Base-by-base conservation (phyloP, 345 rosid species). In the Eutrema japonicum region DNA sequence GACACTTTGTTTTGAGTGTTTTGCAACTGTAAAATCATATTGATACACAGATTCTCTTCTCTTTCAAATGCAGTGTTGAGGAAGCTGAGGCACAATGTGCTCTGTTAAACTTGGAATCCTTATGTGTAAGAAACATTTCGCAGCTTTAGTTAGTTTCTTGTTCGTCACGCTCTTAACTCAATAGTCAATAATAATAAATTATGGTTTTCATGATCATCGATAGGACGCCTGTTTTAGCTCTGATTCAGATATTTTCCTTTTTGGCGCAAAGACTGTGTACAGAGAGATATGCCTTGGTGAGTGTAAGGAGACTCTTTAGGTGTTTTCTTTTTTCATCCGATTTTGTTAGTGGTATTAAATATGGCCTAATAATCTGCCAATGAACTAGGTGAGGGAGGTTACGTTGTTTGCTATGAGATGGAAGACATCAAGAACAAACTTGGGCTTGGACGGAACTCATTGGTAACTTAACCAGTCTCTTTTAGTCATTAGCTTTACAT, bases 151-250 rank as follows among this genome's bases (percentile, higher is more conserved):
- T 51, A 53, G 45, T 18, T 77, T 58, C 50, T 43, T 68, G 53
- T 64, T 62, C 12, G 3, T 49, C 59, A 42, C 51, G 68, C 27
- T 76, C 33, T 68, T 61, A 52, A 49, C 36, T 38, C 37, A 29
- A 16, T 13, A 54, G 22, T 68, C 40, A 53, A 8, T 9, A 13
- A 8, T 9, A 13, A 45, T 27, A 47, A 56, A 22, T 33, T 40
- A 12, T 55, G 37, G 70, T 12, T 47, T 27, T 75, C 29, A 10
- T 75, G 43, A 58, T 70, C 35, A 78, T 70, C 38, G 22, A 71
- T 81, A 92, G 99, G 99, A 92, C 80, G 96, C 96, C 54, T 95
- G 98, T 78, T 95, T 95, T 79, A 82, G 89, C 74, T 85, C 88
- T 65, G 99, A 95, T 83, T 95, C 96, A 60, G 99, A 92, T 80